Percentiles rank a stretch among this genome's conserved stretches.
Evolutionary conservation across 2,329 filamentous ascomycete genomes (phyloP).

Genomic region (Aspergillus melleus): DNA sequence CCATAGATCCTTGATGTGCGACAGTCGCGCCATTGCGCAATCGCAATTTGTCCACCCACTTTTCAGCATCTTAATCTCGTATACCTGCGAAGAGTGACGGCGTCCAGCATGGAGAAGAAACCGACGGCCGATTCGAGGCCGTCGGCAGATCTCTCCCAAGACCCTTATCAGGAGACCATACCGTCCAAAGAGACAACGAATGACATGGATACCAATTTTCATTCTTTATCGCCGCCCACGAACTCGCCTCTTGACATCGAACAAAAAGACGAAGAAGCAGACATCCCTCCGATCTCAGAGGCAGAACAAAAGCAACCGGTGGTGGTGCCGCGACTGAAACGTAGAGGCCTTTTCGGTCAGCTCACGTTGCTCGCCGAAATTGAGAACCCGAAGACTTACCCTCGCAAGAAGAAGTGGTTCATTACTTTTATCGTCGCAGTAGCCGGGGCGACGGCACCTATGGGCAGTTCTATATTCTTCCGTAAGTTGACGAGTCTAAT

Average conservation of each 20-base stretch:
- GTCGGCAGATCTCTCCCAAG: not conserved
- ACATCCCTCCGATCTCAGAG: conserved; percentile 14
- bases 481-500: conserved; percentile 53
- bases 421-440: conserved; percentile 77
- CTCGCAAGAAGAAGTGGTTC: conserved; percentile 75
- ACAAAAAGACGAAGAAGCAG: conserved; percentile 22
- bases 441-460: conserved; percentile 73
- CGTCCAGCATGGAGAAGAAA: not conserved
- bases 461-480: conserved; percentile 82
- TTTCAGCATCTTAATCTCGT: not conserved
- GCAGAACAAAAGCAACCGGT: conserved; percentile 39
- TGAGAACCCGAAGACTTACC: conserved; percentile 72
- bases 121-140: not conserved
- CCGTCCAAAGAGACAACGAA: not conserved
- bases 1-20: not conserved
- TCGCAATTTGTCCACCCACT: not conserved
- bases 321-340: conserved; percentile 53
- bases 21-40: not conserved
- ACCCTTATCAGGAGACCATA: not conserved
- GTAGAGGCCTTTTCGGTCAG: conserved; percentile 71
- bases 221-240: conserved; percentile 16
- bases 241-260: conserved; percentile 15
- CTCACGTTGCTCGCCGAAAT: conserved; percentile 77
- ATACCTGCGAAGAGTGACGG: not conserved
- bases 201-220: conserved; percentile 4